These are phyloP conservation scores for Urtica urens DNA, from an alignment of 306 rosid species.

Conservation along the genomic window DNA sequence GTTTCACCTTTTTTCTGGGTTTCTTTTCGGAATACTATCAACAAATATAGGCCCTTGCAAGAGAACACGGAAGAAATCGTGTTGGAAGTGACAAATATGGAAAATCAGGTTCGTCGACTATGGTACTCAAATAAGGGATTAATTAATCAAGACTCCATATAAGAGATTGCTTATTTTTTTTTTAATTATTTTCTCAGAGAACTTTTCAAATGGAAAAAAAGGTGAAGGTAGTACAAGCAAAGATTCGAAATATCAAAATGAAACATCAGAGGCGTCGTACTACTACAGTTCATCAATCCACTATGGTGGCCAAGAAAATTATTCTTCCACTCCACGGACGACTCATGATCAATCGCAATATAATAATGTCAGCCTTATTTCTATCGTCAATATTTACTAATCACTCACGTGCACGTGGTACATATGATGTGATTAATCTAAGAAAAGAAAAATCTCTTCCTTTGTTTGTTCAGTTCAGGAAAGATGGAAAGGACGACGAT, in stretches of 20 bases:
- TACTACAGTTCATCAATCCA: slow-evolving; percentile 67
- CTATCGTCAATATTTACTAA: neutral
- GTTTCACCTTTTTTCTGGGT: neutral
- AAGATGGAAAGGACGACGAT: slow-evolving; percentile 44
- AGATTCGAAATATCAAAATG: slow-evolving; percentile 38
- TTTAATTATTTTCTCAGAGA: slow-evolving; percentile 7
- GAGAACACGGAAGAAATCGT: slow-evolving; percentile 10
- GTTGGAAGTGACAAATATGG: slow-evolving; percentile 12
- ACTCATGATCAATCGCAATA: slow-evolving; percentile 35
- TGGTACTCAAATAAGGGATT: too few relatives aligned
- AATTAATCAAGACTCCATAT: neutral
- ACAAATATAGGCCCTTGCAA: slow-evolving; percentile 24
- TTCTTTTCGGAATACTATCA: neutral
- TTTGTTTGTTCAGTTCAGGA: slow-evolving; percentile 34
- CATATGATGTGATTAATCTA: neutral
- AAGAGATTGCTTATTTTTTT: neutral
- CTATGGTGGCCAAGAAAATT: slow-evolving; percentile 87
- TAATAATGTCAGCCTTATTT: slow-evolving; percentile 22
- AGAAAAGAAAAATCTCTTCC: neutral
- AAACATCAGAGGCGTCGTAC: slow-evolving; percentile 43
- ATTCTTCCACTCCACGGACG: slow-evolving; percentile 44
- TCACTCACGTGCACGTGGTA: neutral
- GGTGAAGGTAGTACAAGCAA: slow-evolving; percentile 31
- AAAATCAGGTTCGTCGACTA: slow-evolving; percentile 25
- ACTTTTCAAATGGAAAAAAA: slow-evolving; percentile 21